Conservation (phyloP, 208 protist species). For the Acanthamoeba triangularis region DNA sequence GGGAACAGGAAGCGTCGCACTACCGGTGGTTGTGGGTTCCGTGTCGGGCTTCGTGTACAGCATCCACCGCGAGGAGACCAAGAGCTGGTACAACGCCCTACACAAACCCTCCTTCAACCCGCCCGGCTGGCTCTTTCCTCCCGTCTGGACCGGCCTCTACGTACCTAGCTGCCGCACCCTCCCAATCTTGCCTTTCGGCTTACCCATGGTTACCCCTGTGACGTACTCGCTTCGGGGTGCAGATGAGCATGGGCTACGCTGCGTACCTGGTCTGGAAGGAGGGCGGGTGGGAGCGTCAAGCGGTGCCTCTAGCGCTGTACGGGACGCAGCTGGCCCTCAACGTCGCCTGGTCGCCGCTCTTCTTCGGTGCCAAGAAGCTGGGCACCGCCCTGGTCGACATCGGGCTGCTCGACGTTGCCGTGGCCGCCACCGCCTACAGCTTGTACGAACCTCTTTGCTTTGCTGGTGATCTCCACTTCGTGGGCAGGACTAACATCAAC, state of each 20-base stretch:
- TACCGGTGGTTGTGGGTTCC: not conserved
- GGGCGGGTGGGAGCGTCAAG: slow-evolving; percentile 18
- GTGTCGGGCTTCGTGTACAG: slow-evolving; percentile 22
- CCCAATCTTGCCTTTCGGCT: not conserved
- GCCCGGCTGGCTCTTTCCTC: slow-evolving; percentile 48
- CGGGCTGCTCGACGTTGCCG: not conserved
- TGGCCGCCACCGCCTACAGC: not conserved
- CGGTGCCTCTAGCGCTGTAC: slow-evolving; percentile 38
- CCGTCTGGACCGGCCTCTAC: slow-evolving; percentile 61
- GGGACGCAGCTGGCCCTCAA: slow-evolving; percentile 55
- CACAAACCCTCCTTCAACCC: slow-evolving; percentile 33
- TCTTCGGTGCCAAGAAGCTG: slow-evolving; percentile 67
- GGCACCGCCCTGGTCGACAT: slow-evolving; percentile 58
- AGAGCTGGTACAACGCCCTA: slow-evolving; percentile 33
- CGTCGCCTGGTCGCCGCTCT: slow-evolving; percentile 50
- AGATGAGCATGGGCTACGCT: slow-evolving; percentile 50
- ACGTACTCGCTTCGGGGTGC: not conserved
- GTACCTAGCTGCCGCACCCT: not conserved
- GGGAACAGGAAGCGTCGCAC: not conserved
- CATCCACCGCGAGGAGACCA: not conserved
- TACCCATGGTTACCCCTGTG: not conserved
- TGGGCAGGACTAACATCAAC: not conserved
- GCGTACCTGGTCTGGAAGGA: slow-evolving; percentile 13
- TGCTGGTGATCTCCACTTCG: not conserved
- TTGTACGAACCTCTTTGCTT: slow-evolving; percentile 2